phyloP scores from a whole-genome alignment of 177 flowering plant species.

The Vitis hybrid region DNA sequence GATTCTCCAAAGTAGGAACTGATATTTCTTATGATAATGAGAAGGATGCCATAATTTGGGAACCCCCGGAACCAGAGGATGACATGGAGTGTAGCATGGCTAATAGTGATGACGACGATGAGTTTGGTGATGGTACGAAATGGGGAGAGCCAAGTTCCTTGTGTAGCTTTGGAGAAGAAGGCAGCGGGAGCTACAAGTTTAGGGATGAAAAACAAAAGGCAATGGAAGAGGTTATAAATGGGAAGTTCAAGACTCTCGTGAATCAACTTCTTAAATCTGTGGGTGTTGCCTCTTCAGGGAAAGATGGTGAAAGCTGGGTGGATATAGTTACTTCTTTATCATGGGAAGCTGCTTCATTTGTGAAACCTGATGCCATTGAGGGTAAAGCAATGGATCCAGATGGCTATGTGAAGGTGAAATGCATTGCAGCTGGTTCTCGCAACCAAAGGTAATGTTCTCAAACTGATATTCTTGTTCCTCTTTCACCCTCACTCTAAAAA shows the following conservation, averaged over 20 bases:
- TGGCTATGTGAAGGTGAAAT: slow-evolving; percentile 87
- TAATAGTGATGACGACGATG: slow-evolving; percentile 68
- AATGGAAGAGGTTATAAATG: slow-evolving; percentile 56
- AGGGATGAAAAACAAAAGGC: slow-evolving; percentile 62
- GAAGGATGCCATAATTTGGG: slow-evolving; percentile 51
- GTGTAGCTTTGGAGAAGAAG: slow-evolving; percentile 39
- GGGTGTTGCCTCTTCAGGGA: slow-evolving; percentile 39
- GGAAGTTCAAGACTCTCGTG: slow-evolving; percentile 66
- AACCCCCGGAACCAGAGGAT: slow-evolving; percentile 79
- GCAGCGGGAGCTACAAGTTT: slow-evolving; percentile 35
- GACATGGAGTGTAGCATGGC: slow-evolving; percentile 56
- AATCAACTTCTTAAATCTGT: slow-evolving; percentile 52
- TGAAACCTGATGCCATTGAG: slow-evolving; percentile 65
- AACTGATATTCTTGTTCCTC: background rate
- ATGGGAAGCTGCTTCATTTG: slow-evolving; percentile 87
- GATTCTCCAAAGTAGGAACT: slow-evolving; percentile 16
- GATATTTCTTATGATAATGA: slow-evolving; percentile 32
- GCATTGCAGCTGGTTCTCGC: slow-evolving; percentile 72
- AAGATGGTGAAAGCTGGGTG: slow-evolving; percentile 65
- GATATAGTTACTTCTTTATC: slow-evolving; percentile 75
- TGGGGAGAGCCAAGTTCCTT: slow-evolving; percentile 68
- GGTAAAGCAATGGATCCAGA: slow-evolving; percentile 70
- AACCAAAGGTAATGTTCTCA: slow-evolving; percentile 56
- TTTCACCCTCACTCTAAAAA: background rate
- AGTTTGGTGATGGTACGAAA: slow-evolving; percentile 50